Percentiles rank a stretch among this genome's conserved stretches.
phyloP scores from a whole-genome alignment of 306 rosid genomes.

The Gastrolobium bilobum region DNA sequence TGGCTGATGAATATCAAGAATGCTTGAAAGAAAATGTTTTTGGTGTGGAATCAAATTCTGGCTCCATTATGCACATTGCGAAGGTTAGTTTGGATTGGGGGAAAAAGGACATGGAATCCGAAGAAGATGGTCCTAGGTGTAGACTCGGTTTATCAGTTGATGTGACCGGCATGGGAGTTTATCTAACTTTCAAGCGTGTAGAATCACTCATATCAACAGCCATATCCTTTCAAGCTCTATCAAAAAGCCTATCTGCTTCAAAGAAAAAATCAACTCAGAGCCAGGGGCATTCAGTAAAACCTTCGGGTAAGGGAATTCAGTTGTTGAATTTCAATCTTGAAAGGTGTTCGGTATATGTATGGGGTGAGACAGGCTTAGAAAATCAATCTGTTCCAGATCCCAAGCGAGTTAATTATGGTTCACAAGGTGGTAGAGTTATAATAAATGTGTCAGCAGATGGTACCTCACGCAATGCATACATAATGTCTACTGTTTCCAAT shows the following conservation, averaged over 20 bases:
- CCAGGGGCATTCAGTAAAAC: slow-evolving; percentile 70
- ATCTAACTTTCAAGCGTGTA: slow-evolving; percentile 76
- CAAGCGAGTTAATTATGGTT: slow-evolving; percentile 93
- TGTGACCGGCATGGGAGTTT: slow-evolving; percentile 90
- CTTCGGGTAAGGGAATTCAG: slow-evolving; percentile 86
- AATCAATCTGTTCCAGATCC: slow-evolving; percentile 84
- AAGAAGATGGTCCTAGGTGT: slow-evolving; percentile 70
- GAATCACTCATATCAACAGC: slow-evolving; percentile 90
- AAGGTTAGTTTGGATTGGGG: slow-evolving; percentile 98
- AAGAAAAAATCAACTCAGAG: slow-evolving; percentile 67
- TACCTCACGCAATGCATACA: slow-evolving; percentile 81
- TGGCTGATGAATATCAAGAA: slow-evolving; percentile 95
- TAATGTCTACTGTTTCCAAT: slow-evolving; percentile 74
- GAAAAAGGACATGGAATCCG: slow-evolving; percentile 82
- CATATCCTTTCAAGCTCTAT: slow-evolving; percentile 75
- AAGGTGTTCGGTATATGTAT: slow-evolving; percentile 74
- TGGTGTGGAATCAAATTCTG: slow-evolving; percentile 90
- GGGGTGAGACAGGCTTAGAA: slow-evolving; percentile 87
- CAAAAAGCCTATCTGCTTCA: slow-evolving; percentile 71
- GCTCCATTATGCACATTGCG: slow-evolving; percentile 83
- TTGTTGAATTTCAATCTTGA: slow-evolving; percentile 85
- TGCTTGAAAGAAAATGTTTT: slow-evolving; percentile 89
- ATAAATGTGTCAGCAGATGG: slow-evolving; percentile 80
- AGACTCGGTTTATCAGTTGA: slow-evolving; percentile 81
- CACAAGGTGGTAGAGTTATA: slow-evolving; percentile 91